Conservation (phyloP, 192 early-diverging fungal species). For the Entomortierella chlamydospora region DNA sequence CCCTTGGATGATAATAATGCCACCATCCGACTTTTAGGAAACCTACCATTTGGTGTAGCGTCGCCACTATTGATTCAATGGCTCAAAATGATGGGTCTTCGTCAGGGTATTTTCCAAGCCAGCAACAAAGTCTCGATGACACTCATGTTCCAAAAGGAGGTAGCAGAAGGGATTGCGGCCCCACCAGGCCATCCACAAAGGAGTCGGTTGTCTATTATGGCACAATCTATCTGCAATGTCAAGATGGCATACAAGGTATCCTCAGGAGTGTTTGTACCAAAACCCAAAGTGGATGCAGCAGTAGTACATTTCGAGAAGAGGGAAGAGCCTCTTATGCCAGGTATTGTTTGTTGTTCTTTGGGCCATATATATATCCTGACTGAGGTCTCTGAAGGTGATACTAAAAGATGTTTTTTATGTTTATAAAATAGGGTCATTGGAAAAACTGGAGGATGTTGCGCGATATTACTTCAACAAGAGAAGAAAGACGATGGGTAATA, state of each 20-base stretch:
- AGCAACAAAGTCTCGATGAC: conserved; percentile 69
- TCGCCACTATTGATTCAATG: conserved; percentile 79
- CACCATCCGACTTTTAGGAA: conserved; percentile 77
- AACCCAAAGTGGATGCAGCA: conserved; percentile 78
- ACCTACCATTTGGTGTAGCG: conserved; percentile 83
- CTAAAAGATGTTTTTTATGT: neutral
- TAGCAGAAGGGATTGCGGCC: conserved; percentile 75
- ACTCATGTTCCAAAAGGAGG: conserved; percentile 89
- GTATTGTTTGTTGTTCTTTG: conserved; percentile 25
- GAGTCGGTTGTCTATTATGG: conserved; percentile 76
- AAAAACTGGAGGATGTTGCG: conserved; percentile 69
- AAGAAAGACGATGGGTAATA: conserved; percentile 74
- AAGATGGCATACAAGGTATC: conserved; percentile 72
- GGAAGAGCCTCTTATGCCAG: conserved; percentile 53
- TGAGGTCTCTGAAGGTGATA: no score
- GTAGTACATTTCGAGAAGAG: conserved; percentile 76
- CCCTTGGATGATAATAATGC: conserved; percentile 13
- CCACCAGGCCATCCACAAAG: conserved; percentile 59
- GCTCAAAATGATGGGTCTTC: conserved; percentile 67
- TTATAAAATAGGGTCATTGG: conserved; percentile 55
- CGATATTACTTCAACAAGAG: conserved; percentile 76
- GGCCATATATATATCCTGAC: no score
- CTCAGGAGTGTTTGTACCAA: conserved; percentile 76
- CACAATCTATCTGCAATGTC: conserved; percentile 77
- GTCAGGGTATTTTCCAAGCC: conserved; percentile 70